A percentile compares a stretch with the other conserved stretches of the same genome.
Conservation (phyloP, 495 filamentous ascomycete genomes). For the Penicillium silybi region DNA sequence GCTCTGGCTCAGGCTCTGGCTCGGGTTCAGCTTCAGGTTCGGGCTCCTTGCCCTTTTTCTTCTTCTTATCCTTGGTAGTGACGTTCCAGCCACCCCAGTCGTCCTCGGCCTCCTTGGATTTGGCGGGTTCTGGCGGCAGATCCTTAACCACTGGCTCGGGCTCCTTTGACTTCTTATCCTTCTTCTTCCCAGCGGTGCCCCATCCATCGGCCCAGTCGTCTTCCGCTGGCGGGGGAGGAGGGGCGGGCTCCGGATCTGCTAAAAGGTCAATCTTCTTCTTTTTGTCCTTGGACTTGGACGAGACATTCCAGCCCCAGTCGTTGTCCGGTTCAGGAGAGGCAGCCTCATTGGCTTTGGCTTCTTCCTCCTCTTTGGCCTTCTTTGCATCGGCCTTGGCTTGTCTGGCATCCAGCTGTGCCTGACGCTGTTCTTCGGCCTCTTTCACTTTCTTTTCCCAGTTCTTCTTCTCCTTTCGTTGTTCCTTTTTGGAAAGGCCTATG, state of each 20-base stretch:
- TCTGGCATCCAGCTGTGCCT: conserved; percentile 4
- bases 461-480: conserved; percentile 34
- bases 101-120: conserved; percentile 46
- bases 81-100: conserved; percentile 35
- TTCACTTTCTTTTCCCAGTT: conserved; percentile 26
- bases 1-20: conserved; percentile 25
- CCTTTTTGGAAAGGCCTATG: conserved; percentile 24
- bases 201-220: conserved; percentile 30
- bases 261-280: conserved; percentile 38
- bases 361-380: conserved; percentile 19
- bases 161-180: conserved; percentile 36
- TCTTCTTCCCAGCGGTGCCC: conserved; percentile 34
- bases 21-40: conserved; percentile 25
- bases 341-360: conserved; percentile 11
- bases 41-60: conserved; percentile 24
- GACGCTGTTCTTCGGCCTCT: conserved; percentile 5
- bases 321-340: conserved; percentile 15
- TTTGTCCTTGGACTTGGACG: conserved; percentile 35
- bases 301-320: conserved; percentile 31
- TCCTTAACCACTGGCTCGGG: conserved; percentile 30
- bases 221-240: conserved; percentile 20
- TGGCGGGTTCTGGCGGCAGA: conserved; percentile 16
- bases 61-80: conserved; percentile 21
- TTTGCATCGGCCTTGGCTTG: conserved; percentile 10
- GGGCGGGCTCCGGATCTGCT: conserved; percentile 22